Percentiles rank a stretch among this genome's conserved stretches.
Conservation (phyloP, 305 asterid genomes). For the Fraxinus sp. region DNA sequence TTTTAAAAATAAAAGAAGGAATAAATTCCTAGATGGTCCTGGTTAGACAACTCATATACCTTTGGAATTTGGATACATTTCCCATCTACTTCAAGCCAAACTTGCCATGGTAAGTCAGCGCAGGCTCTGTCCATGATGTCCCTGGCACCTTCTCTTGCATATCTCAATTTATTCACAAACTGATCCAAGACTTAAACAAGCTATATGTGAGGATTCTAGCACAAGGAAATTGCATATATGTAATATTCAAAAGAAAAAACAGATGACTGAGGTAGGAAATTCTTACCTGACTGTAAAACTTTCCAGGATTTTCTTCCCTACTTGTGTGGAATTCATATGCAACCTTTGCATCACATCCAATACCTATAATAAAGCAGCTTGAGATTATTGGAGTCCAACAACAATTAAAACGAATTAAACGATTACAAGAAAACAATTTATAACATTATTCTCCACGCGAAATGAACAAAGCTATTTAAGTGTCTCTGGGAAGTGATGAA, state of each 20-base stretch:
- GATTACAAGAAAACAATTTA: not conserved
- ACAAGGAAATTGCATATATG: conserved; percentile 3
- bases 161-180: conserved; percentile 80
- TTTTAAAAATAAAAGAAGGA: conserved; percentile 7
- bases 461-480: not conserved
- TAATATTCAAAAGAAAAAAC: not conserved
- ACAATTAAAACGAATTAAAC: not conserved
- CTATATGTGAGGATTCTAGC: conserved; percentile 18
- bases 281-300: conserved; percentile 70
- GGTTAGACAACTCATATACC: conserved; percentile 38
- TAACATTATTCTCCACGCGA: not conserved
- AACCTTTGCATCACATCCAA: conserved; percentile 89
- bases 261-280: conserved; percentile 1
- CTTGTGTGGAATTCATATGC: conserved; percentile 76
- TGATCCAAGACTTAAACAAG: conserved; percentile 39
- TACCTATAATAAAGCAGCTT: conserved; percentile 45
- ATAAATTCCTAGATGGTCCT: not conserved
- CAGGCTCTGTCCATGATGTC: conserved; percentile 88
- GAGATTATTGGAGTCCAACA: conserved; percentile 19
- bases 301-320: conserved; percentile 77
- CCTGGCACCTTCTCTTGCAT: conserved; percentile 85
- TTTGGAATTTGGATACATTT: conserved; percentile 64
- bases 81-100: conserved; percentile 86
- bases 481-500: conserved; percentile 9
- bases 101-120: conserved; percentile 90